Evolutionary conservation across 495 filamentous ascomycete genomes (phyloP).

Genomic region (Corynascus novoguineensis): DNA sequence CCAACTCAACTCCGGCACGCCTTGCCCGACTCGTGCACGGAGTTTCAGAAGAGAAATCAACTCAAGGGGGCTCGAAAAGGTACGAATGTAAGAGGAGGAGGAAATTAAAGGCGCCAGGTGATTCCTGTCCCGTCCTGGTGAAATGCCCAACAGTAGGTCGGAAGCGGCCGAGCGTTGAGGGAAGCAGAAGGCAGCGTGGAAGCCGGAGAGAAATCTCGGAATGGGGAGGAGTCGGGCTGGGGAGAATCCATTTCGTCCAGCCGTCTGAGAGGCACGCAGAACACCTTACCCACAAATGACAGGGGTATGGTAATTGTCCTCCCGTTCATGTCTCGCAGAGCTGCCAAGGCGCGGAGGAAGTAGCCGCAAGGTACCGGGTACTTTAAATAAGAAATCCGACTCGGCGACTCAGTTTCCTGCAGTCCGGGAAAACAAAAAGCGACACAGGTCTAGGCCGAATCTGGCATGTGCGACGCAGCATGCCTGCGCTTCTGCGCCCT

Average conservation of each 20-base stretch:
- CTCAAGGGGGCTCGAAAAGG: neutral
- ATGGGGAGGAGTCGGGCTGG: constrained; percentile 29
- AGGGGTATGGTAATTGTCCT: constrained; percentile 17
- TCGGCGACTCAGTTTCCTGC: no score
- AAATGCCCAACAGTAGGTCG: neutral
- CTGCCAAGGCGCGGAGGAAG: constrained; percentile 8
- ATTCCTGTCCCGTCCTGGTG: neutral
- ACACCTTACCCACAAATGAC: constrained; percentile 19
- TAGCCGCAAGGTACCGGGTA: constrained; percentile 1
- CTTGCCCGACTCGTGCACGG: neutral
- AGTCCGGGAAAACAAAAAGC: no score
- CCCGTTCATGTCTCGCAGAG: constrained; percentile 23
- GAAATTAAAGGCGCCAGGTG: no score
- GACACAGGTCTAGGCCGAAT: no score
- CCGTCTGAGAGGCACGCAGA: constrained; percentile 18
- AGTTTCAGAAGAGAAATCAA: neutral
- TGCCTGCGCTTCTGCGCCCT: no score
- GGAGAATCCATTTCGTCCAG: constrained; percentile 14
- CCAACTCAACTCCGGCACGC: neutral
- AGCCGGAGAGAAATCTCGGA: constrained; percentile 27
- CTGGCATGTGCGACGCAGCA: no score
- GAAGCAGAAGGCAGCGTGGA: constrained; percentile 21
- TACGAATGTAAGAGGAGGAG: neutral
- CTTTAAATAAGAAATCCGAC: no score
- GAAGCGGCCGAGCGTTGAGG: constrained; percentile 6